Percentiles rank a stretch among this genome's conserved stretches.
These are phyloP conservation scores for Heliamphora pulchella DNA, from an alignment of 179 eudicot genomes.

Conservation along the genomic window DNA sequence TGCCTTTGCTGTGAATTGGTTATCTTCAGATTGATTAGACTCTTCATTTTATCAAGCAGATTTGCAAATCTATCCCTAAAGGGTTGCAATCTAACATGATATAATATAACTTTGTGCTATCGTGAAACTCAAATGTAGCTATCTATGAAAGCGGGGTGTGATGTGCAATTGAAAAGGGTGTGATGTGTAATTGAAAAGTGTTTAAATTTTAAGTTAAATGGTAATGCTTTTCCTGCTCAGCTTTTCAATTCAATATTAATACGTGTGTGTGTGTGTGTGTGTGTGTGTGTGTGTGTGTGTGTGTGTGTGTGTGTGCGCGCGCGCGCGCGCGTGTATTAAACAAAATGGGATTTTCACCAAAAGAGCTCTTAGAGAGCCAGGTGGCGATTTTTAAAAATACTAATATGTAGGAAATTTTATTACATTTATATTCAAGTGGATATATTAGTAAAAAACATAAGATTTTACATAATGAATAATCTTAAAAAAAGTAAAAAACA, in stretches of 20 bases:
- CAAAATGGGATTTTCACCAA: no score
- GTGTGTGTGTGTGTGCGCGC: no score
- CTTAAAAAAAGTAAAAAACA: no score
- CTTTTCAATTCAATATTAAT: neutral
- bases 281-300: no score
- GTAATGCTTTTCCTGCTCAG: neutral
- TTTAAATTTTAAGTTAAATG: neutral
- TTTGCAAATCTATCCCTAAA: neutral
- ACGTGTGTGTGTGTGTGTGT: no score
- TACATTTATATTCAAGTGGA: no score
- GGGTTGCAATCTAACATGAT: neutral
- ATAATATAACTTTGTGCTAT: neutral
- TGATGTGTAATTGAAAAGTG: neutral
- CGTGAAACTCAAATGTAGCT: neutral
- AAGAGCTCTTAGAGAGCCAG: no score
- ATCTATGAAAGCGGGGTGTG: neutral
- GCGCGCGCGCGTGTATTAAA: no score
- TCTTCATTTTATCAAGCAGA: neutral
- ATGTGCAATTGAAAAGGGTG: neutral
- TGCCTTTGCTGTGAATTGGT: neutral
- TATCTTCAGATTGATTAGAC: neutral
- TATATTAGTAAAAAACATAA: no score
- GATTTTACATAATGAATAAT: no score
- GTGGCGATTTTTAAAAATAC: no score
- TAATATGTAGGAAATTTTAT: no score